phyloP scores from a whole-genome alignment of 129 eudicot genomes.

The Flaveria robusta region DNA sequence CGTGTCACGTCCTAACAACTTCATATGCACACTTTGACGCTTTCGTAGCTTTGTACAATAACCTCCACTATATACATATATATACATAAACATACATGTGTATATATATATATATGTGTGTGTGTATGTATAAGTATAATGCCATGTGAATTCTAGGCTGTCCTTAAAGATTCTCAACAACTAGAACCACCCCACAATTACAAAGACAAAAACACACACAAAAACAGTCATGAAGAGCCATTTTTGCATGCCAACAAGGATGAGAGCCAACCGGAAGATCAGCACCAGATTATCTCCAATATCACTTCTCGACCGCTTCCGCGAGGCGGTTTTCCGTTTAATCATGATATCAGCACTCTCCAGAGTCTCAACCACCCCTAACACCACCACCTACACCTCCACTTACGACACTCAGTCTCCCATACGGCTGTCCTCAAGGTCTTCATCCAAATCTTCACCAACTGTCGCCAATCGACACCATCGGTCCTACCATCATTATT shows the following conservation, averaged over 20 bases:
- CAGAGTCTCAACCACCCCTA: slow-evolving; percentile 26
- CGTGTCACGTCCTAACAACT: too few relatives aligned
- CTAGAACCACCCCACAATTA: slow-evolving; percentile 21
- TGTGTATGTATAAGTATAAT: slow-evolving; percentile 9
- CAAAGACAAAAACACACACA: slow-evolving; percentile 20
- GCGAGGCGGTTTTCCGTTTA: slow-evolving; percentile 73
- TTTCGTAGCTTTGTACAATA: too few relatives aligned
- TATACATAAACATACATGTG: too few relatives aligned
- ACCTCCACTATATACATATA: too few relatives aligned
- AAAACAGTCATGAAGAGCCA: slow-evolving; percentile 47
- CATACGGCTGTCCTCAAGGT: slow-evolving; percentile 26
- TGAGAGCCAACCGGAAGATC: slow-evolving; percentile 38
- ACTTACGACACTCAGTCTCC: slow-evolving; percentile 32
- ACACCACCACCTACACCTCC: slow-evolving; percentile 7
- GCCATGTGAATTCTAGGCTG: slow-evolving; percentile 45
- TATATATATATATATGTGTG: neutral
- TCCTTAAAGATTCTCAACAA: slow-evolving; percentile 30
- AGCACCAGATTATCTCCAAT: slow-evolving; percentile 51
- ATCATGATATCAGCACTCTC: slow-evolving; percentile 83
- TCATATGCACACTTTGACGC: too few relatives aligned
- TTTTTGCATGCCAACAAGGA: slow-evolving; percentile 61
- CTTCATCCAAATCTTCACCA: slow-evolving; percentile 37
- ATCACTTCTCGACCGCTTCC: slow-evolving; percentile 72
- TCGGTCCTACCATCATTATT: slow-evolving; percentile 16
- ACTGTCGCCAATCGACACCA: slow-evolving; percentile 5